Percentiles rank a stretch among this genome's conserved stretches.
phyloP scores from a whole-genome alignment of 2,329 filamentous ascomycete genomes.

The Cadophora gregata region DNA sequence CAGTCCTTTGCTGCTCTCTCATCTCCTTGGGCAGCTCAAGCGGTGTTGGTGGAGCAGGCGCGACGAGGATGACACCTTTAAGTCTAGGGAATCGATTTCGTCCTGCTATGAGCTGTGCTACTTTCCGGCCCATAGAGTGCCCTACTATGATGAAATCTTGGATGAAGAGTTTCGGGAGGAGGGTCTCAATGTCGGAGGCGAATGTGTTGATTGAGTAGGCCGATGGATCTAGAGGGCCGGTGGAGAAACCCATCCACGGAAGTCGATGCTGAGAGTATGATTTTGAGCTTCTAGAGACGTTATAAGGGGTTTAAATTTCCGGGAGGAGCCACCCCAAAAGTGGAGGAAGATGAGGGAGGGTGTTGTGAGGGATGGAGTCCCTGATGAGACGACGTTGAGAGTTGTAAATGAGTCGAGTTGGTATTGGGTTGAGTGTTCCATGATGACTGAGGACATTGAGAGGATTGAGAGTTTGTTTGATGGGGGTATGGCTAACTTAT shows the following conservation, averaged over 20 bases:
- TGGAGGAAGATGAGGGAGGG: neutral
- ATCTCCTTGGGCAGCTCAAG: neutral
- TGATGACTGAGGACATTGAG: neutral
- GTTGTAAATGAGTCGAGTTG: neutral
- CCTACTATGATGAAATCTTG: conserved; percentile 34
- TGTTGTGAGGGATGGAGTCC: neutral
- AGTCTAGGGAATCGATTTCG: neutral
- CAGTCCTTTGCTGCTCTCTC: neutral
- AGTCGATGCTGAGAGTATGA: conserved; percentile 17
- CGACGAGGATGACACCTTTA: neutral
- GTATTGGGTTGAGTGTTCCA: neutral
- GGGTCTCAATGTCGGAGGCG: conserved; percentile 34
- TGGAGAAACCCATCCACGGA: conserved; percentile 48
- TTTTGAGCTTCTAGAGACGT: neutral
- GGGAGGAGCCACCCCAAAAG: neutral
- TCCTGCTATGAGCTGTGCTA: neutral
- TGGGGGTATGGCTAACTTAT: neutral
- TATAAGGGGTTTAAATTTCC: neutral
- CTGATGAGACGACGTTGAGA: neutral
- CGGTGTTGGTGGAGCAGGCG: neutral
- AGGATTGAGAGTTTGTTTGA: neutral
- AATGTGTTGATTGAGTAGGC: conserved; percentile 44
- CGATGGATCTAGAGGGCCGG: conserved; percentile 37
- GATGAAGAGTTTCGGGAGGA: conserved; percentile 33
- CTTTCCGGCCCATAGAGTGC: neutral